Conservation (phyloP, 2,329 filamentous ascomycete species). For the Scopulariopsis brevicaulis region DNA sequence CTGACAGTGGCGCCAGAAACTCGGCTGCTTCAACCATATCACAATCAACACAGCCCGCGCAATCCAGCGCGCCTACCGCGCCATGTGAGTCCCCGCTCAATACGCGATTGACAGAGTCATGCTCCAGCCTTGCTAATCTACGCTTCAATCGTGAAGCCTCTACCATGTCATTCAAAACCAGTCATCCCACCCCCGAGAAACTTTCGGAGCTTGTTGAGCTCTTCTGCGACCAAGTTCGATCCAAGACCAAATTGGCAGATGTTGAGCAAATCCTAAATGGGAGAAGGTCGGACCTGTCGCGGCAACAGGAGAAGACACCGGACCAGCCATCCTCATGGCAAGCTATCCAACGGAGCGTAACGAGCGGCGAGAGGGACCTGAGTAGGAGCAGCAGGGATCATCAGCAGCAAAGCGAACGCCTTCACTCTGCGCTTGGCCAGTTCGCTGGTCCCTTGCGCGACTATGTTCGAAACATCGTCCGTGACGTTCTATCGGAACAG, state of each 20-base stretch:
- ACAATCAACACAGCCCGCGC: neutral
- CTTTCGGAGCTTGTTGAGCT: neutral
- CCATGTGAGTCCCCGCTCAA: neutral
- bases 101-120: neutral
- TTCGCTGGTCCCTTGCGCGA: neutral
- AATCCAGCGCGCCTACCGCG: neutral
- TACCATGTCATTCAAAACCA: neutral
- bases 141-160: neutral
- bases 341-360: neutral
- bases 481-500: neutral
- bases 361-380: neutral
- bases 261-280: neutral
- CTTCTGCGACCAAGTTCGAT: neutral
- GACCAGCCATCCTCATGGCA: neutral
- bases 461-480: neutral
- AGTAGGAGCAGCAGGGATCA: neutral
- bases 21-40: neutral
- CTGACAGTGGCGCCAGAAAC: neutral
- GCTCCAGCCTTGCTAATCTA: neutral
- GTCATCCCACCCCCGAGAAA: neutral
- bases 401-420: neutral
- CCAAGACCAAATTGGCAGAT: neutral
- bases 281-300: neutral
- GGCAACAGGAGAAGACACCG: neutral
- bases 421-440: neutral